Evolutionary conservation across 805 yeast species (phyloP).

Genomic region (Metschnikowia aberdeeniae): DNA sequence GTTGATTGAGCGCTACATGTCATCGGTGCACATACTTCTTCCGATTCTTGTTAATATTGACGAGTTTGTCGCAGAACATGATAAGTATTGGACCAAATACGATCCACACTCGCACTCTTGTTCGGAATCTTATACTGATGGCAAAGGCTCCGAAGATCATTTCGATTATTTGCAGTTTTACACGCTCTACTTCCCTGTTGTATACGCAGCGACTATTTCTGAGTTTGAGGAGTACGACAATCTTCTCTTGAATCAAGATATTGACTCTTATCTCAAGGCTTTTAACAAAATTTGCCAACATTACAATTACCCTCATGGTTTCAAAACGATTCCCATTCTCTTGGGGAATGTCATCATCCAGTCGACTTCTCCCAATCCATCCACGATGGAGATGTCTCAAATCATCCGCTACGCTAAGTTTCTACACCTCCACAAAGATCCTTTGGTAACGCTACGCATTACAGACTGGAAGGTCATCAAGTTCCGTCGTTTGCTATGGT

Average conservation of each 20-base stretch:
- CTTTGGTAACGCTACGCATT: constrained; percentile 48
- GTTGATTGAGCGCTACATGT: constrained; percentile 44
- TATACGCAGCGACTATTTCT: constrained; percentile 56
- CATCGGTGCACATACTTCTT: constrained; percentile 52
- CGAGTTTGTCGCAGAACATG: constrained; percentile 44
- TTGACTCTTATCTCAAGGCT: constrained; percentile 47
- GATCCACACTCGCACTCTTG: constrained; percentile 12
- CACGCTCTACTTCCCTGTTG: constrained; percentile 47
- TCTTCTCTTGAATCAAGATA: constrained; percentile 42
- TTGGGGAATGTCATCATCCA: constrained; percentile 48
- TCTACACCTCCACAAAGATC: constrained; percentile 56
- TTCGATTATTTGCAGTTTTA: constrained; percentile 44
- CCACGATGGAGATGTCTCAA: constrained; percentile 51
- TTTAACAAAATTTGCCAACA: constrained; percentile 48
- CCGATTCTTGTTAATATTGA: constrained; percentile 47
- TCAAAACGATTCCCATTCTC: constrained; percentile 39
- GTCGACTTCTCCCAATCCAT: constrained; percentile 53
- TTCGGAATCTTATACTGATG: constrained; percentile 8
- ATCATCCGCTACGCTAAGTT: constrained; percentile 55
- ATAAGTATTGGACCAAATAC: constrained; percentile 42
- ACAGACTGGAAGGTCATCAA: constrained; percentile 47
- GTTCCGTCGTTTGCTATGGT: constrained; percentile 57
- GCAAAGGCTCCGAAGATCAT: constrained; percentile 20
- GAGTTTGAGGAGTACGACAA: constrained; percentile 57
- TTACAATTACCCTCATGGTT: constrained; percentile 47